Conservation (phyloP, 2,329 filamentous ascomycete species). For the Zymoseptoria crescenta region DNA sequence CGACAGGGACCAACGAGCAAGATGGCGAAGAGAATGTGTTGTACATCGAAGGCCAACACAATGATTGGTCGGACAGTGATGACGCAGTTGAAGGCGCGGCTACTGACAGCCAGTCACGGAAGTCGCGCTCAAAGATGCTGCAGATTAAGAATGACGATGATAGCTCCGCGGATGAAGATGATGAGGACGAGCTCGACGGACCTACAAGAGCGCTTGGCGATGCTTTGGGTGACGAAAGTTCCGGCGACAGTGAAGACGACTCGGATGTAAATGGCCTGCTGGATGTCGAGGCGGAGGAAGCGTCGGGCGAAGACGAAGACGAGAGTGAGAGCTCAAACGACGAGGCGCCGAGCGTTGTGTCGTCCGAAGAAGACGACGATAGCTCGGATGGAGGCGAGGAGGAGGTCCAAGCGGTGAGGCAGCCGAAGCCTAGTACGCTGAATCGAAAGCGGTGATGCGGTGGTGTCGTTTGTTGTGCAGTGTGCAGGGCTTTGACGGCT, state of each 20-base stretch:
- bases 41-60: constrained; percentile 77
- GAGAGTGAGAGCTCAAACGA: constrained; percentile 11
- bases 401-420: constrained; percentile 10
- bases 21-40: constrained; percentile 68
- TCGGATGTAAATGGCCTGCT: constrained; percentile 34
- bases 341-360: constrained; percentile 5
- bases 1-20: constrained; percentile 47
- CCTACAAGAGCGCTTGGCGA: constrained; percentile 4
- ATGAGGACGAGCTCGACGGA: constrained; percentile 8
- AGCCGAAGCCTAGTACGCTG: constrained; percentile 3
- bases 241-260: constrained; percentile 16
- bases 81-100: constrained; percentile 32
- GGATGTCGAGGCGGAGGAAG: constrained; percentile 47
- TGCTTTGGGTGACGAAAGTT: constrained; percentile 12
- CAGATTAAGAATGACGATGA: constrained; percentile 7
- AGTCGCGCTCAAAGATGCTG: not conserved
- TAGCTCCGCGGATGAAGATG: constrained; percentile 7
- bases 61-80: constrained; percentile 48
- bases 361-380: constrained; percentile 35
- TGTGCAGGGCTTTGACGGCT: not conserved
- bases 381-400: constrained; percentile 36
- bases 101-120: constrained; percentile 19
- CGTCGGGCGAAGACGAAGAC: constrained; percentile 30
- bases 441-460: constrained; percentile 3
- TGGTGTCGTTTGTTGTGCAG: not conserved